Conservation (phyloP, 257 asterid genomes). For the Rauvolfia tetraphylla region DNA sequence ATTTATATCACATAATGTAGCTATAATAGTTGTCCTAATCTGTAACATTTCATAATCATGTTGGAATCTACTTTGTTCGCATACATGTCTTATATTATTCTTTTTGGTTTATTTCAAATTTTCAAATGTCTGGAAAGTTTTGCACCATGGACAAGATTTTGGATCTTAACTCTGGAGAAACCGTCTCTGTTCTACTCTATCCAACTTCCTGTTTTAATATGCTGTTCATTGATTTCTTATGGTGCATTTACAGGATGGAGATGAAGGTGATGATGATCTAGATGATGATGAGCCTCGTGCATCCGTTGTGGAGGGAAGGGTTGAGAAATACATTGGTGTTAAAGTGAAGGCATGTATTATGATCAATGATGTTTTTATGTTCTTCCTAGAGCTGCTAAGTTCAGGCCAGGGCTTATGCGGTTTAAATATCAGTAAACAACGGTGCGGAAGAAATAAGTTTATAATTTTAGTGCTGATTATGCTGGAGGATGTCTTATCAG, state of each 20-base stretch:
- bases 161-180: background rate
- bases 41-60: background rate
- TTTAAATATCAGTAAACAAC: background rate
- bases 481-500: background rate
- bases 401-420: background rate
- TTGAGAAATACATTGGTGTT: slow-evolving; percentile 94
- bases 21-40: background rate
- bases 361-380: background rate
- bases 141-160: background rate
- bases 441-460: background rate
- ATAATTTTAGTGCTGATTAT: background rate
- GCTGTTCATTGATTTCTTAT: background rate
- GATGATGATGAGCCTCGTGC: slow-evolving; percentile 88
- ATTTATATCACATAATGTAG: background rate
- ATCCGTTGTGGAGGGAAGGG: slow-evolving; percentile 73
- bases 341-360: slow-evolving; percentile 78
- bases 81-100: background rate
- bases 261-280: slow-evolving; percentile 64
- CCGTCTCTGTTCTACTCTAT: background rate
- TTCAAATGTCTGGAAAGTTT: background rate
- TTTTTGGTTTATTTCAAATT: background rate
- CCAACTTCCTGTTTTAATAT: background rate
- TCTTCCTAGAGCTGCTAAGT: background rate
- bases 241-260: slow-evolving; percentile 54
- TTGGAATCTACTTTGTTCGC: background rate